These are phyloP conservation scores for Teunomyces funiuensis DNA, from an alignment of 805 yeast species.

Conservation along the genomic window DNA sequence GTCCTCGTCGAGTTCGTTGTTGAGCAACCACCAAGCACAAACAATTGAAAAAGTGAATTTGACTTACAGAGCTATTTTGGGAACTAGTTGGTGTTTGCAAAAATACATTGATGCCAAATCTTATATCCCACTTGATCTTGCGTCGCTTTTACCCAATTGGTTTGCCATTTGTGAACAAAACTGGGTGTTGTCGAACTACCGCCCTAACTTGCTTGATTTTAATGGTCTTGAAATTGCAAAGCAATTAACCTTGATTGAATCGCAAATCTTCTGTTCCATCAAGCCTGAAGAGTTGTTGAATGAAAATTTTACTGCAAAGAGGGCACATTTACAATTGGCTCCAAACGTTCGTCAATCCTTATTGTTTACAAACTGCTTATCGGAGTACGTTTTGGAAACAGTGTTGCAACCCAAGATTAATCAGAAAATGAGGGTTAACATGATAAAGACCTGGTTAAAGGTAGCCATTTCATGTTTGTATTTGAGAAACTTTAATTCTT, in stretches of 20 bases:
- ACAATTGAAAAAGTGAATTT: slow-evolving; percentile 51
- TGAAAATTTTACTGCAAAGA: slow-evolving; percentile 60
- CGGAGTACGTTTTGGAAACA: slow-evolving; percentile 72
- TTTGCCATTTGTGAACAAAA: slow-evolving; percentile 50
- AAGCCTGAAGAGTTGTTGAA: slow-evolving; percentile 66
- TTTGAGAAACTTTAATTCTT: slow-evolving; percentile 71
- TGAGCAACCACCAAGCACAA: slow-evolving; percentile 38
- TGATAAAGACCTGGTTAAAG: slow-evolving; percentile 70
- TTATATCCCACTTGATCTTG: slow-evolving; percentile 32
- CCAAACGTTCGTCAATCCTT: slow-evolving; percentile 64
- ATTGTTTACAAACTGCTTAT: slow-evolving; percentile 67
- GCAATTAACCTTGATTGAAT: slow-evolving; percentile 72
- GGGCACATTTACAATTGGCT: slow-evolving; percentile 56
- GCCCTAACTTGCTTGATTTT: slow-evolving; percentile 53
- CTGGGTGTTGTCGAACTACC: slow-evolving; percentile 57
- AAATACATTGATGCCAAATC: slow-evolving; percentile 30
- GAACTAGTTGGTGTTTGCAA: slow-evolving; percentile 45
- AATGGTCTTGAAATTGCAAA: slow-evolving; percentile 76
- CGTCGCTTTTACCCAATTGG: slow-evolving; percentile 46
- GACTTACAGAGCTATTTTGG: slow-evolving; percentile 54
- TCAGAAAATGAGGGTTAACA: slow-evolving; percentile 50
- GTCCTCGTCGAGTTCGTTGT: slow-evolving; percentile 37
- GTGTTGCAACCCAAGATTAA: slow-evolving; percentile 53
- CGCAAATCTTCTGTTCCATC: slow-evolving; percentile 61
- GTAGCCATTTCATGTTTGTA: slow-evolving; percentile 71